Conservation (phyloP, 2,329 filamentous ascomycete genomes). For the Verticillium klebahnii region DNA sequence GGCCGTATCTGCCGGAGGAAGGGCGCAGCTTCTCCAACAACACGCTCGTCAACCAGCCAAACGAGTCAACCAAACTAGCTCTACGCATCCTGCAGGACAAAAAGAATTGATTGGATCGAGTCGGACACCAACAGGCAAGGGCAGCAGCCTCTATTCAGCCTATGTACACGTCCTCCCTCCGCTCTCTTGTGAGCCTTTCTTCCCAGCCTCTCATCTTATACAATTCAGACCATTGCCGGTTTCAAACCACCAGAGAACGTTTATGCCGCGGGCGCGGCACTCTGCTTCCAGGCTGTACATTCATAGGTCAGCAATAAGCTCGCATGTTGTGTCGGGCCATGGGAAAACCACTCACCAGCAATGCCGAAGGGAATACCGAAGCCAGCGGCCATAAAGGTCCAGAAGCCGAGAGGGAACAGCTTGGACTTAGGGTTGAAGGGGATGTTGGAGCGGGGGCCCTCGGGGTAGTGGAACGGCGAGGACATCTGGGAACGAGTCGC, state of each 20-base stretch:
- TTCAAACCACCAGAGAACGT: neutral
- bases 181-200: neutral
- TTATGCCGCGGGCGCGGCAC: constrained; percentile 33
- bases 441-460: constrained; percentile 90
- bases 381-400: constrained; percentile 58
- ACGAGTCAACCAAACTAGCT: no score
- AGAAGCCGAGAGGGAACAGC: constrained; percentile 80
- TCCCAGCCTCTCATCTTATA: neutral
- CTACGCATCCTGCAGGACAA: neutral
- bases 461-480: constrained; percentile 97
- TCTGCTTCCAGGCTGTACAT: constrained; percentile 42
- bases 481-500: constrained; percentile 79
- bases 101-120: constrained; percentile 1
- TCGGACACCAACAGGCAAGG: neutral
- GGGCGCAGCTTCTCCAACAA: no score
- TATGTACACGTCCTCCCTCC: neutral
- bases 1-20: no score
- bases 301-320: neutral
- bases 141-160: constrained; percentile 1
- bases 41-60: no score
- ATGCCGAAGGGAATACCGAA: constrained; percentile 62
- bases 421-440: constrained; percentile 94
- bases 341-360: constrained; percentile 44
- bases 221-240: neutral
- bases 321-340: neutral